A percentile compares a stretch with the other conserved stretches of the same genome.
Conservation (phyloP, 345 rosid genomes). For the Lagerstroemia speciosa region DNA sequence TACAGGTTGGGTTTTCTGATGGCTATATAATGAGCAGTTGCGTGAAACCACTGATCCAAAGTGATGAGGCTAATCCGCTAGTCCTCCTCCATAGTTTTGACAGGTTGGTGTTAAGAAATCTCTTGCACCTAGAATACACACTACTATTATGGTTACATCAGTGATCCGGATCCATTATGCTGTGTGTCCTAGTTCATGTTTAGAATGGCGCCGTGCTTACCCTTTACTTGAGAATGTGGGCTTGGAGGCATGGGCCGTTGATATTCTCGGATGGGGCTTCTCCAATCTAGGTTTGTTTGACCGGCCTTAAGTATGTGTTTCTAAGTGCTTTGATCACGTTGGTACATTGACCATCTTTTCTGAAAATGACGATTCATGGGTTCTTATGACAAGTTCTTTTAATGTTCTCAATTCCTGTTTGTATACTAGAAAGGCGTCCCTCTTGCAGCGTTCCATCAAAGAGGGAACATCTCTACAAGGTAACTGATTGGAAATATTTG, state of each 20-base stretch:
- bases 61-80: conserved; percentile 36
- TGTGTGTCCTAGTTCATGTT: conserved; percentile 45
- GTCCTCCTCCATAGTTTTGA: conserved; percentile 87
- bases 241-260: conserved; percentile 82
- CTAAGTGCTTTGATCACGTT: neutral
- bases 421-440: conserved; percentile 41
- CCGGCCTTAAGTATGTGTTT: neutral
- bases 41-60: conserved; percentile 38
- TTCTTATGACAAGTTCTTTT: neutral
- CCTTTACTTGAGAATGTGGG: conserved; percentile 70
- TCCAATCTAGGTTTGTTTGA: conserved; percentile 53
- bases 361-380: neutral
- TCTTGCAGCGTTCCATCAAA: conserved; percentile 64
- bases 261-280: conserved; percentile 93
- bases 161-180: neutral
- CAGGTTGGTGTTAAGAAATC: conserved; percentile 34
- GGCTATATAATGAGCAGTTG: conserved; percentile 67
- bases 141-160: neutral
- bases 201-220: conserved; percentile 69
- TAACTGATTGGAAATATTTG: conserved; percentile 7
- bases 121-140: neutral
- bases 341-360: conserved; percentile 1
- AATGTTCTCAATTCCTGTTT: neutral
- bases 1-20: conserved; percentile 34
- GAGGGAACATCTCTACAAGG: conserved; percentile 69